Base-by-base conservation (phyloP, 495 filamentous ascomycete genomes). In the Hypoxylon crocopeplum region DNA sequence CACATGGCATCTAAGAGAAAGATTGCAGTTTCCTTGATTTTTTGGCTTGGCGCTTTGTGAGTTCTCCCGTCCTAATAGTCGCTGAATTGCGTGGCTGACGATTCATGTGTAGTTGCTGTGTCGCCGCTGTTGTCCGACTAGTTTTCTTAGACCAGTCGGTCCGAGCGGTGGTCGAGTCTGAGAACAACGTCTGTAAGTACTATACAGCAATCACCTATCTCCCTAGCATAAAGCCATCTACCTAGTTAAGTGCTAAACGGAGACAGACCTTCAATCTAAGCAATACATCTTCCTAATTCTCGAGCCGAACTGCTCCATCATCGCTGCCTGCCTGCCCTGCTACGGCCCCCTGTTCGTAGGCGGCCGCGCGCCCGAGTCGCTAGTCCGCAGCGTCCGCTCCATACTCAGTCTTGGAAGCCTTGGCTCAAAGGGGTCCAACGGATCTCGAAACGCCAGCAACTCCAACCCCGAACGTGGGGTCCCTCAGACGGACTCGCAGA, bases 11-110 rank as follows among this genome's bases (percentile, higher is more conserved):
- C 41, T 3, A 44, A 41, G 15, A 30, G 41, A 11, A 69, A 69
- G 59, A 29, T 60, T 15, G 45, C 49, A n/a, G 30, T 69, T 5
- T 24, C 21, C 13, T 11, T 53, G 22, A 64, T 69, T 12, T 69
- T 69, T 56, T 69, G 59, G 67, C 51, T 69, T n/a, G 67, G 67
- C 7, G 59, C 54, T 13, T 69, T 69, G 66, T 66, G 47, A 56
- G 63, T 64, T 5, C 5, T 11, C 21, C 29, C 21, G 15, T 39
- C 12, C 3, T 13, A 1, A 38, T 20, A 10, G 15, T 20, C 4
- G 12, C 17, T 5, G 24, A 25, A 19, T n/a, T 12, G 4, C 12
- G 3, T 50, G 21, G 13, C 47, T 50, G 16, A 50, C 5, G 17
- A 29, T 25, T 16, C 15, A 2, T 34, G 17, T 47, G 10, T 15